Conservation (phyloP, 805 yeast genomes). For the Ogataea parapolymorpha region DNA sequence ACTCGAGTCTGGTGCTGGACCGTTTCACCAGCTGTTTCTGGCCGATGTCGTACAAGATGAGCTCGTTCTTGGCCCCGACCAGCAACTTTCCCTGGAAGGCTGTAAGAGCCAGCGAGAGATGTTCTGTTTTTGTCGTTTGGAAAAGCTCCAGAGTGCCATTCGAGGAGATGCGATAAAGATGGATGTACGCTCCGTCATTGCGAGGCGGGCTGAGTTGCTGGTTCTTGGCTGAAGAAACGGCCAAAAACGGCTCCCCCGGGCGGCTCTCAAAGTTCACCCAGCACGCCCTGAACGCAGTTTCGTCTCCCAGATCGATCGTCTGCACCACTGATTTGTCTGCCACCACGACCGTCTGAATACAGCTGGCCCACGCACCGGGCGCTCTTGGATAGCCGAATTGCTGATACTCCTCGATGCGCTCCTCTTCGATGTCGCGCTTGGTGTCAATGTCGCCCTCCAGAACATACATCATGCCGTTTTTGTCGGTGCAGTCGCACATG, state of each 20-base stretch:
- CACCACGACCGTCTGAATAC: constrained; percentile 47
- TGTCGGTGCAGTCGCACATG: constrained; percentile 31
- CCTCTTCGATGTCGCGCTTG: constrained; percentile 27
- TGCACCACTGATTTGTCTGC: constrained; percentile 35
- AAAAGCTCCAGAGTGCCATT: constrained; percentile 44
- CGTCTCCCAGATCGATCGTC: constrained; percentile 43
- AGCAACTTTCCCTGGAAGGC: constrained; percentile 59
- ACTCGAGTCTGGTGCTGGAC: constrained; percentile 44
- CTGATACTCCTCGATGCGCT: constrained; percentile 37
- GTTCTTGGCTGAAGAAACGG: constrained; percentile 42
- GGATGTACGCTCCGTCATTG: constrained; percentile 29
- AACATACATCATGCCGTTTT: constrained; percentile 35
- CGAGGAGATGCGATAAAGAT: constrained; percentile 35
- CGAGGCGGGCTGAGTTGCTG: constrained; percentile 31
- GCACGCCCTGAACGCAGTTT: constrained; percentile 41
- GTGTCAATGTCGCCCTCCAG: constrained; percentile 44
- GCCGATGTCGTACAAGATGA: constrained; percentile 73
- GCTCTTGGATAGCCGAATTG: constrained; percentile 42
- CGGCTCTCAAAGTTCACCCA: constrained; percentile 30
- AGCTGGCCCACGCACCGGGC: constrained; percentile 45
- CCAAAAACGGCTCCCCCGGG: constrained; percentile 32
- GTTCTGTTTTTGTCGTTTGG: constrained; percentile 59
- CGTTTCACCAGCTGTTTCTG: constrained; percentile 73
- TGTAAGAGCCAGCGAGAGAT: constrained; percentile 44
- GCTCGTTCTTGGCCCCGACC: constrained; percentile 49